Evolutionary conservation across 805 yeast genomes (phyloP), one percentile per base, ranked within the genome.

Genomic region (Candida jianshihensis): DNA sequence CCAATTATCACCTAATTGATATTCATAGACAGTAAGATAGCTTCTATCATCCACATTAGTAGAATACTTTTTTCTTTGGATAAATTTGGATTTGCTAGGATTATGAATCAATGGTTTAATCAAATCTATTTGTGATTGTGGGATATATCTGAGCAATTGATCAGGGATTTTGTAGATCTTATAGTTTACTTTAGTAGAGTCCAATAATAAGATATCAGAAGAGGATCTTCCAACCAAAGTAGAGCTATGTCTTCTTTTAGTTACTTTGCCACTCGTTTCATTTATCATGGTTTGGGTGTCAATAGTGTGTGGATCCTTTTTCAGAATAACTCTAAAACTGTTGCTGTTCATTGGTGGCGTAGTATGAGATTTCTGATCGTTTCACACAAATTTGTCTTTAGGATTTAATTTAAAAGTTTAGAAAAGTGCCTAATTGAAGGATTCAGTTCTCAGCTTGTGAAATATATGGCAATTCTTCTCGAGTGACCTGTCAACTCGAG

Each of bases 21-120:
- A 85, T 57, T 85, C 92, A 51, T 66, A 82, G 6, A 83, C 92
- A 1, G 85, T 75, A 26, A 81, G 58, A 53, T 64, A 79, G 54
- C 73, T 73, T 40, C 92, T 68, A n/a, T 77, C 78, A 51, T 81
- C 87, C 25, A 81, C 79, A 6, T 80, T 68, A 3, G 92, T 82
- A 10, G 85, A 78, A 52, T 84, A 84, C 47, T 75, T 75, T 48
- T 72, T 69, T 38, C 44, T 47, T 11, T 36, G 19, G 22, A 51
- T 41, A 31, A 42, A 41, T 6, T n/a, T n/a, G n/a, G 39, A 31
- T 19, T 35, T 30, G 4, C 33, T 31, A 5, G 27, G 26, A 10
- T 26, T 14, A 13, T 29, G 16, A 4, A 31, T 2, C 30, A 39
- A 26, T 6, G 45, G 36, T 19, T 27, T 31, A 4, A 51, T 35